A percentile compares a stretch with the other conserved stretches of the same genome.
Evolutionary conservation across 2,329 filamentous ascomycete genomes (phyloP).

Genomic region (Didymella segeticola): DNA sequence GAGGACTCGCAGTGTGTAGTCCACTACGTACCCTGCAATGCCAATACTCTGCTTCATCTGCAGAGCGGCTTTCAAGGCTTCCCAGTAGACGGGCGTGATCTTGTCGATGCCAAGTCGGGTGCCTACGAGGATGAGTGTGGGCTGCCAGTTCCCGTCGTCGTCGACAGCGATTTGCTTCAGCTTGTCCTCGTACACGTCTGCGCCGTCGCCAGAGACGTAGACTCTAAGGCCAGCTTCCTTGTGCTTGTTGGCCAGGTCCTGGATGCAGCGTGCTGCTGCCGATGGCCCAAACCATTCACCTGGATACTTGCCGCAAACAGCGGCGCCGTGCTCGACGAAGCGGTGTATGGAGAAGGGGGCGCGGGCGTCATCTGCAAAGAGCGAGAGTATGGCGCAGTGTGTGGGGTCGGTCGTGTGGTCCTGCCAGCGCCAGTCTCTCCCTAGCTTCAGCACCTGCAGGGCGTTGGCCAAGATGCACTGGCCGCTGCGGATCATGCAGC

Average conservation of each 20-base stretch:
- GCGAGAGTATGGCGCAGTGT: slow-evolving; percentile 74
- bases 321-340: slow-evolving; percentile 87
- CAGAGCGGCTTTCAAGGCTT: slow-evolving; percentile 83
- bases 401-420: slow-evolving; percentile 56
- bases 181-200: slow-evolving; percentile 90
- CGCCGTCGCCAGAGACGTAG: slow-evolving; percentile 87
- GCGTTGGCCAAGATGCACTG: slow-evolving; percentile 93
- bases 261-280: slow-evolving; percentile 90
- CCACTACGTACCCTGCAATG: slow-evolving; percentile 79
- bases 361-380: slow-evolving; percentile 85
- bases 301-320: slow-evolving; percentile 89
- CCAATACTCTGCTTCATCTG: slow-evolving; percentile 93
- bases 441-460: slow-evolving; percentile 73
- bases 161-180: slow-evolving; percentile 80
- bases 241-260: slow-evolving; percentile 75
- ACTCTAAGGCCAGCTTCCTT: slow-evolving; percentile 71
- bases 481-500: slow-evolving; percentile 97
- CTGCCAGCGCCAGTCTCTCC: slow-evolving; percentile 83
- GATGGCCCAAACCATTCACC: slow-evolving; percentile 99
- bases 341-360: slow-evolving; percentile 95
- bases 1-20: not conserved
- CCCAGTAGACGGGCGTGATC: slow-evolving; percentile 93
- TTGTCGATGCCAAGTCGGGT: slow-evolving; percentile 92
- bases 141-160: slow-evolving; percentile 71
- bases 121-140: slow-evolving; percentile 87